Percentiles rank a stretch among this genome's conserved stretches.
phyloP scores from a whole-genome alignment of 176 grass and related monocot genomes.

The Areca catechu region DNA sequence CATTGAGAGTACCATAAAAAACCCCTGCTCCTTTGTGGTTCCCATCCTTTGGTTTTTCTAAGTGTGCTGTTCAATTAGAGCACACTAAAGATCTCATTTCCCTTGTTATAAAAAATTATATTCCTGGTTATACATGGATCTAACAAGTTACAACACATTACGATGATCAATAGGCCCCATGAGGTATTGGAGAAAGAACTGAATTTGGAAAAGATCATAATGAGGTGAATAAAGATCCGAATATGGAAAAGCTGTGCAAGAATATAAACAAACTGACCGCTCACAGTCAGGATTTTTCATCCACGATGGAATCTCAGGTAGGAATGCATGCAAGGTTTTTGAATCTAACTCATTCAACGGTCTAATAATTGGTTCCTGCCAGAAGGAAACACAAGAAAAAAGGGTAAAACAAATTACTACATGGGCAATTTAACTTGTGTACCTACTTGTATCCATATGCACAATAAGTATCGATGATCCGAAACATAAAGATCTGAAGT shows the following conservation, averaged over 20 bases:
- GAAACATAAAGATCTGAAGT: not conserved
- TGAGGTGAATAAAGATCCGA: no score
- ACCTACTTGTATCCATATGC: not conserved
- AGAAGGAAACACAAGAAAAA: conserved; percentile 9
- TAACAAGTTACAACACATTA: no score
- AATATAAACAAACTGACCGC: conserved; percentile 27
- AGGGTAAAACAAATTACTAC: not conserved
- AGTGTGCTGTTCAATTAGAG: no score
- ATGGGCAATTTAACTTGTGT: conserved; percentile 3
- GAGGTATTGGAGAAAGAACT: no score
- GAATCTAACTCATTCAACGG: conserved; percentile 54
- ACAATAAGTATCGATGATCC: not conserved
- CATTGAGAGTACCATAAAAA: no score
- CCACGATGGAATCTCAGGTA: conserved; percentile 84
- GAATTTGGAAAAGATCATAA: no score
- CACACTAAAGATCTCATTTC: no score
- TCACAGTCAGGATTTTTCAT: conserved; percentile 90
- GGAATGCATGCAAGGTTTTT: conserved; percentile 33
- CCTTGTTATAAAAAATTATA: no score
- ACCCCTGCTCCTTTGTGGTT: no score
- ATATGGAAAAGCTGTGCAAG: not conserved
- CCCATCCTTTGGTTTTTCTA: no score
- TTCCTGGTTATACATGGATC: no score
- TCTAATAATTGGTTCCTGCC: conserved; percentile 65
- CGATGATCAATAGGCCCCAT: no score